Evolutionary conservation across 2,329 filamentous ascomycete genomes (phyloP).

Genomic region (Orbilia javanica): DNA sequence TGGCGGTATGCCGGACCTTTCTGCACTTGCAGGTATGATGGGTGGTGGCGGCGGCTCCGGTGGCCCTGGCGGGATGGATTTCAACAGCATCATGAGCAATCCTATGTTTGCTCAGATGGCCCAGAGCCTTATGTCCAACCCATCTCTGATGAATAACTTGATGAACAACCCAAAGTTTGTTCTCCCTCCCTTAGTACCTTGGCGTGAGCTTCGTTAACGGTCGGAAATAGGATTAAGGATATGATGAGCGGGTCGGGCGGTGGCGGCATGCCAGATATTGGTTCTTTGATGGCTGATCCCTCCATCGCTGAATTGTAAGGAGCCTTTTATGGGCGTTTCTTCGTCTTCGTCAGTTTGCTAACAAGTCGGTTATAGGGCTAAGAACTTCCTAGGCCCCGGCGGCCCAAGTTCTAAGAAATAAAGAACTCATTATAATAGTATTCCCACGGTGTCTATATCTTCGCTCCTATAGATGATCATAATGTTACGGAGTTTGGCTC

Average conservation of each 20-base stretch:
- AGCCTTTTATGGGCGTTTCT: conserved; percentile 61
- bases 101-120: conserved; percentile 99
- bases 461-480: conserved; percentile 31
- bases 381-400: conserved; percentile 73
- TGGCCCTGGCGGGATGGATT: conserved; percentile 83
- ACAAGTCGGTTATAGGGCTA: conserved; percentile 68
- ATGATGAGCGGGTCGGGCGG: conserved; percentile 77
- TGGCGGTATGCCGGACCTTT: conserved; percentile 77
- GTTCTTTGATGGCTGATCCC: conserved; percentile 89
- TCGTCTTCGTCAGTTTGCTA: conserved; percentile 21
- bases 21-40: conserved; percentile 78
- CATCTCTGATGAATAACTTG: conserved; percentile 87
- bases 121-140: conserved; percentile 96
- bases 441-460: conserved; percentile 35
- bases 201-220: conserved; percentile 4
- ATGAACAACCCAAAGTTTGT: conserved; percentile 85
- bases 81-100: conserved; percentile 91
- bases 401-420: conserved; percentile 58
- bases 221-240: conserved; percentile 73
- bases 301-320: conserved; percentile 91
- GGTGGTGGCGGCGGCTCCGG: conserved; percentile 70
- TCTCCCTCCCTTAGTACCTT: background rate
- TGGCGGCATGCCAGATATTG: conserved; percentile 89
- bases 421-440: conserved; percentile 7
- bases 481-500: conserved; percentile 45